Evolutionary conservation across 495 filamentous ascomycete species (phyloP), one percentile per base, ranked within the genome.

Genomic region (Penicillium longicatenatum): DNA sequence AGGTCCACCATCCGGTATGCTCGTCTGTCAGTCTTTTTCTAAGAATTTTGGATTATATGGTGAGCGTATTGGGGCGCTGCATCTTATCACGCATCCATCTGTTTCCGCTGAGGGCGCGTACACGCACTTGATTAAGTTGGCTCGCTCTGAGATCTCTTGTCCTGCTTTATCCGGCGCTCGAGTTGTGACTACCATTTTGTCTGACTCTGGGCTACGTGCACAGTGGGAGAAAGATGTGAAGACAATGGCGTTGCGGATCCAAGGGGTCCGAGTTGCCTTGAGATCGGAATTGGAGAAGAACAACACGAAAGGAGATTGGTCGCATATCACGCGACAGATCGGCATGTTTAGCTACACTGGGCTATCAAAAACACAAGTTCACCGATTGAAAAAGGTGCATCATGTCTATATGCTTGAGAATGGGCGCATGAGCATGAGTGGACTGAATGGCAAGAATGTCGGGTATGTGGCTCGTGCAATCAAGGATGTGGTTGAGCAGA

Each of bases 1-100:
- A 21, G n/a, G 16, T 16, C 6, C 21, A 7, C 52, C 45, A 2
- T 20, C 19, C 21, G 39, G 61, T 16, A 51, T 61, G 48, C 54
- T 62, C 22, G 41, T 75, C 17, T 59, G 55, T 8, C 69, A 78
- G 52, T 78, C 76, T 0, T 75, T 77, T 49, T 70, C 76, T 0
- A 79, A 80, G 66, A 79, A 71, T 49, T 71, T 80, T 52, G 77
- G 77, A 0, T 59, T 80, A 0, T 79, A 79, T 43, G 73, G 75
- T 0, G 62, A 78, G 58, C 66, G 74, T 1, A 58, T 71, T 14
- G 72, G 75, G 9, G 64, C 65, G 21, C 48, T 75, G 12, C 74
- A 75, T 48, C 41, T 61, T 6, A 31, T 75, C 14, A 56, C 64
- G 0, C 44, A 59, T 2, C 19, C 12, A 0, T 4, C 16, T 16